Evolutionary conservation across 106 monocot genomes (phyloP).

Genomic region (Platanthera guangdongensis): DNA sequence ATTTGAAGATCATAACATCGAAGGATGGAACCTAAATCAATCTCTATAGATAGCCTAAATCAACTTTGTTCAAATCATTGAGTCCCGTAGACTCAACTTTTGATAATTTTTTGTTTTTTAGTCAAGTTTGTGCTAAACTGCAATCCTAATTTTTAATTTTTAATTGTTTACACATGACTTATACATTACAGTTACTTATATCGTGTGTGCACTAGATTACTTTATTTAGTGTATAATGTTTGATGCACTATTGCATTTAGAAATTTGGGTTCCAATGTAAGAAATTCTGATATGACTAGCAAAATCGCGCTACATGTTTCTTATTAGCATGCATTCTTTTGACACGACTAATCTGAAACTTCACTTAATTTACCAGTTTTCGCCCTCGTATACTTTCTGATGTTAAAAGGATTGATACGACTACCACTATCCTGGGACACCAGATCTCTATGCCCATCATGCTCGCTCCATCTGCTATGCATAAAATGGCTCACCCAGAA

Average conservation of each 20-base stretch:
- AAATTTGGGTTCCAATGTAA: not conserved
- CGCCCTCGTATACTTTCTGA: slow-evolving; percentile 68
- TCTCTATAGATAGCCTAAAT: not conserved
- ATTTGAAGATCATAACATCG: too few relatives aligned
- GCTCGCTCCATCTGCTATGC: slow-evolving; percentile 80
- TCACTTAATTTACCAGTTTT: slow-evolving; percentile 30
- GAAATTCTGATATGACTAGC: not conserved
- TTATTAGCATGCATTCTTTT: not conserved
- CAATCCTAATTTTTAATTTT: not conserved
- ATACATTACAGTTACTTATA: not conserved
- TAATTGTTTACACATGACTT: not conserved
- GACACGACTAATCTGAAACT: not conserved
- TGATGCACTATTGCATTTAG: not conserved
- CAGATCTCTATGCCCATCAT: slow-evolving; percentile 90
- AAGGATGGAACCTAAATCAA: too few relatives aligned
- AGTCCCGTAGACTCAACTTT: not conserved
- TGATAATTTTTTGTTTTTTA: not conserved
- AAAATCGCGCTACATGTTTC: not conserved
- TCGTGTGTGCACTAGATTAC: not conserved
- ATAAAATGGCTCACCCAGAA: slow-evolving; percentile 87
- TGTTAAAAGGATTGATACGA: slow-evolving; percentile 67
- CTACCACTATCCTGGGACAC: slow-evolving; percentile 65
- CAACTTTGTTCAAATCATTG: not conserved
- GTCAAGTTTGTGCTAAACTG: not conserved
- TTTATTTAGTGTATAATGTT: not conserved